Conservation (phyloP, 805 yeast genomes). For the Candida piceae region DNA sequence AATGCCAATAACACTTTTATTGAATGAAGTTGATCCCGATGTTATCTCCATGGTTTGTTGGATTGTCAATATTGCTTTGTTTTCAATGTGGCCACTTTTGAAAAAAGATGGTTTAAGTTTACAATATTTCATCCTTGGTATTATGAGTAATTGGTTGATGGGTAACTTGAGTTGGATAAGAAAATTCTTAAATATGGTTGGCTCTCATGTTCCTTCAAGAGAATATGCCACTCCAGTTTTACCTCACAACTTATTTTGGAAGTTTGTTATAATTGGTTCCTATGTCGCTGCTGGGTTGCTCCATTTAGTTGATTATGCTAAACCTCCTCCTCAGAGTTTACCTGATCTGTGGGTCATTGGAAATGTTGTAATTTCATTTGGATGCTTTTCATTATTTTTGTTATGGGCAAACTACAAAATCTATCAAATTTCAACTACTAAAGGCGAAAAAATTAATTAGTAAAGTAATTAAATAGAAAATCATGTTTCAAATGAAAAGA, state of each 20-base stretch:
- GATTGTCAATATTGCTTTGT: slow-evolving; percentile 79
- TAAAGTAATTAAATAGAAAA: slow-evolving; percentile 13
- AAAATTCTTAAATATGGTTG: slow-evolving; percentile 27
- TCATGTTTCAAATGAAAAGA: neutral
- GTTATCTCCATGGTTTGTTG: slow-evolving; percentile 75
- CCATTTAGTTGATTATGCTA: slow-evolving; percentile 48
- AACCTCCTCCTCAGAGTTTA: slow-evolving; percentile 50
- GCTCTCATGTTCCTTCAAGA: slow-evolving; percentile 22
- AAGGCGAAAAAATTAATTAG: too few species aligned
- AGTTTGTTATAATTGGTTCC: slow-evolving; percentile 43
- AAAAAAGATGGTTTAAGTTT: slow-evolving; percentile 66
- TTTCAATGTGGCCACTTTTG: slow-evolving; percentile 84
- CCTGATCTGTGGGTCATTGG: slow-evolving; percentile 87
- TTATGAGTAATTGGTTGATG: slow-evolving; percentile 74
- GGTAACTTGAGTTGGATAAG: slow-evolving; percentile 57
- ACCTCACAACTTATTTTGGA: slow-evolving; percentile 49
- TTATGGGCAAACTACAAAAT: slow-evolving; percentile 71
- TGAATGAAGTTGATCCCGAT: slow-evolving; percentile 49
- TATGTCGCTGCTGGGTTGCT: slow-evolving; percentile 43
- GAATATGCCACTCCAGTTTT: slow-evolving; percentile 32
- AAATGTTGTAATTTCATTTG: slow-evolving; percentile 70
- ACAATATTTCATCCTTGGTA: slow-evolving; percentile 61
- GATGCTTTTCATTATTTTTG: slow-evolving; percentile 70
- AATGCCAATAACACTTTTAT: slow-evolving; percentile 71
- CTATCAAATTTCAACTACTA: too few species aligned